phyloP scores from a whole-genome alignment of 208 protist genomes.

The Spongospora subterranea region DNA sequence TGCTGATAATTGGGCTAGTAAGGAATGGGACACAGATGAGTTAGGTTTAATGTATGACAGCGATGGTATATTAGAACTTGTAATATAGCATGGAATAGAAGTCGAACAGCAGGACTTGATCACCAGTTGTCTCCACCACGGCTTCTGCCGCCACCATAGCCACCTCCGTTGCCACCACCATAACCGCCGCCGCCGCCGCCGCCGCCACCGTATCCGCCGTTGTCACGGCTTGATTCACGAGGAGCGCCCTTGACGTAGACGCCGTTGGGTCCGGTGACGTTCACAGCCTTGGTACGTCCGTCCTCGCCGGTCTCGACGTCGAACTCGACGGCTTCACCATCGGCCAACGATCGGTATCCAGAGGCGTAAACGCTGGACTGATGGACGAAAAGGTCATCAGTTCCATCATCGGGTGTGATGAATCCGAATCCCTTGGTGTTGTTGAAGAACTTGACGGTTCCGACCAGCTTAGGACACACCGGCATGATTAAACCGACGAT shows the following conservation, averaged over 20 bases:
- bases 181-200: background rate
- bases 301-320: conserved; percentile 4
- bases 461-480: background rate
- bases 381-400: conserved; percentile 59
- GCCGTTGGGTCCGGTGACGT: conserved; percentile 59
- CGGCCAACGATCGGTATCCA: conserved; percentile 57
- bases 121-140: conserved; percentile 3
- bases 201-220: background rate
- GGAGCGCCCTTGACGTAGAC: conserved; percentile 57
- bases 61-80: too few species aligned
- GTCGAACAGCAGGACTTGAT: too few species aligned
- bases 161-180: conserved; percentile 47
- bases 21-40: too few species aligned
- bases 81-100: too few species aligned
- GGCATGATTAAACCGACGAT: conserved; percentile 1
- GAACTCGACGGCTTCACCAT: conserved; percentile 62
- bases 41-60: too few species aligned
- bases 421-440: conserved; percentile 63
- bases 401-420: conserved; percentile 61
- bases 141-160: background rate
- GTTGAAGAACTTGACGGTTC: conserved; percentile 60
- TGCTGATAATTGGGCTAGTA: too few species aligned
- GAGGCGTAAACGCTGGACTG: conserved; percentile 58
- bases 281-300: conserved; percentile 51
- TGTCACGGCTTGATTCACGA: conserved; percentile 15